phyloP scores from a whole-genome alignment of 2,329 filamentous ascomycete species.

The Ilyonectria sp. region DNA sequence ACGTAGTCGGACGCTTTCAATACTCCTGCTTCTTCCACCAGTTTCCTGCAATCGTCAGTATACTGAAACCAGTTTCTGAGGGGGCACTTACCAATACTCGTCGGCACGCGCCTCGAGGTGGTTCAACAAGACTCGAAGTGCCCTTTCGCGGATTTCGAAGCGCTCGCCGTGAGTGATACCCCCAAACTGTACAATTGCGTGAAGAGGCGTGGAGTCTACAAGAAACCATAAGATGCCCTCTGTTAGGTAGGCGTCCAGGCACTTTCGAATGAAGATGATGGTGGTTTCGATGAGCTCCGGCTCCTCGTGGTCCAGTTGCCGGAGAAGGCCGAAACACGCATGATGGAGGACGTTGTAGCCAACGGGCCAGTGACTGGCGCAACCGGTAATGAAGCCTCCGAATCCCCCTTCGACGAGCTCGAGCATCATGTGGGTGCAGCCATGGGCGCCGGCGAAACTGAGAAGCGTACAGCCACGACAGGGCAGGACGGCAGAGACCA shows the following conservation, averaged over 20 bases:
- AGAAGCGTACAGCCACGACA: constrained; percentile 45
- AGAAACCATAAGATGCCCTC: constrained; percentile 41
- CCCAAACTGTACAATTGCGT: constrained; percentile 35
- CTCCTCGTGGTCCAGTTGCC: constrained; percentile 29
- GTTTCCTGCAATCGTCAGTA: constrained; percentile 36
- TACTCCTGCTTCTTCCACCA: constrained; percentile 33
- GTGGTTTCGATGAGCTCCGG: constrained; percentile 9
- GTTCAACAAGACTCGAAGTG: constrained; percentile 35
- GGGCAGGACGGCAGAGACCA: constrained; percentile 39
- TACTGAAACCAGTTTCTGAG: not conserved
- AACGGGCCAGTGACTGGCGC: constrained; percentile 38
- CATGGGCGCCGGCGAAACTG: constrained; percentile 35
- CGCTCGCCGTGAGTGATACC: not conserved
- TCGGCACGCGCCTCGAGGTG: constrained; percentile 36
- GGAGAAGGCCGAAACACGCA: constrained; percentile 31
- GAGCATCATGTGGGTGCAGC: constrained; percentile 29
- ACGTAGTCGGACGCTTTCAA: not conserved
- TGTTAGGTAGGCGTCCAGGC: constrained; percentile 40
- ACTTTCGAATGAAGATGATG: constrained; percentile 32
- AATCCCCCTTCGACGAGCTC: constrained; percentile 41
- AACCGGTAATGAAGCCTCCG: constrained; percentile 37
- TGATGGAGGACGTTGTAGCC: constrained; percentile 44
- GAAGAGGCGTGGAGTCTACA: constrained; percentile 33
- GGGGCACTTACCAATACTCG: constrained; percentile 38
- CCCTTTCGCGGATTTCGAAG: constrained; percentile 19